Evolutionary conservation across 495 filamentous ascomycete species (phyloP).

Genomic region (Neurospora sublineolata): DNA sequence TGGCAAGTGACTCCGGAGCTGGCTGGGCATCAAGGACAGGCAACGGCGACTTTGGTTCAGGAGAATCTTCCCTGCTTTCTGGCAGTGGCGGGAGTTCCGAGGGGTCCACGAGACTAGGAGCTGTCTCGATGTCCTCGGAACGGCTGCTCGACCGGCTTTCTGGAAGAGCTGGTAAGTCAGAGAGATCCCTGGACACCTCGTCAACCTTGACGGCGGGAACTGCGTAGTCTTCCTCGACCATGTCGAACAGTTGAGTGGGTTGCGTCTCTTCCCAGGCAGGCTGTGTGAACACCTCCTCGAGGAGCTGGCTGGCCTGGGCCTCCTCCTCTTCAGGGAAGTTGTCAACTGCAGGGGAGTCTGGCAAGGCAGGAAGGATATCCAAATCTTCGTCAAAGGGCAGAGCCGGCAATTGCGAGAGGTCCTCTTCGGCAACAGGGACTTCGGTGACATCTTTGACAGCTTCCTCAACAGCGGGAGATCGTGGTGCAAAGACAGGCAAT

Average conservation of each 20-base stretch:
- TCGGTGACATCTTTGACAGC: background rate
- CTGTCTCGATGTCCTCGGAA: background rate
- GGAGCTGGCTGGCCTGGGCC: background rate
- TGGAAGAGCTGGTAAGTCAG: background rate
- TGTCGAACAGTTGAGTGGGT: background rate
- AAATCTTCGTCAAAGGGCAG: background rate
- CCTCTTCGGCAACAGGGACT: background rate
- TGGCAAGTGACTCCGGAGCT: background rate
- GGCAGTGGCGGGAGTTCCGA: background rate
- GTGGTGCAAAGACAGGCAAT: background rate
- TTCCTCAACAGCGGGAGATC: background rate
- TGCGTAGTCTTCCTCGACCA: background rate
- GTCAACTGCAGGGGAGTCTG: background rate
- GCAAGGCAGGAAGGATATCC: background rate
- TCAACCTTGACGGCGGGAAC: background rate
- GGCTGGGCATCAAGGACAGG: conserved; percentile 4
- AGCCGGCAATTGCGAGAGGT: background rate
- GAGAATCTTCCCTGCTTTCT: conserved; percentile 1
- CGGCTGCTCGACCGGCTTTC: background rate
- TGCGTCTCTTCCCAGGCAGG: background rate
- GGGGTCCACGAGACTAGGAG: background rate
- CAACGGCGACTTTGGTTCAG: conserved; percentile 1
- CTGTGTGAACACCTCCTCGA: background rate
- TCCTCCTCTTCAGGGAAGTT: background rate
- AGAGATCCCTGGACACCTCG: conserved; percentile 1